Evolutionary conservation across 2,329 filamentous ascomycete genomes (phyloP), one percentile per base, ranked within the genome.

Genomic region (Paecilomyces fulvus): DNA sequence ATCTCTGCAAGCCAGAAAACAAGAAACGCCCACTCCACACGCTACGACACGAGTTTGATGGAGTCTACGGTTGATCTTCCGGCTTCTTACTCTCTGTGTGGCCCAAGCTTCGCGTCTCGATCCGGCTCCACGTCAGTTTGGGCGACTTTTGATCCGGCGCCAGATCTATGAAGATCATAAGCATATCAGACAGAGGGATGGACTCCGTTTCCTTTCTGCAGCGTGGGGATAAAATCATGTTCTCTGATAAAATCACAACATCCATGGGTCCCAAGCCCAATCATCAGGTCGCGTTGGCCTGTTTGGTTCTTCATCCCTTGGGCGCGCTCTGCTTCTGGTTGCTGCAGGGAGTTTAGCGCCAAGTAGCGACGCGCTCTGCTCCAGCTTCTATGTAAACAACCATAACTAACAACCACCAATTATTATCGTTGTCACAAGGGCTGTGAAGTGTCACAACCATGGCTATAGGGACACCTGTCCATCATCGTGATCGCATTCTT

Each of bases 151-250:
- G n/a, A 10, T n/a, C 12, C 33, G 12, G 33, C 33, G 14, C 37
- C n/a, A 3, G n/a, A 12, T 12, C 14, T 12, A 17, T 43, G 37
- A 10, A 43, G 37, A 43, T 43, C 37, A 12, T 3, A 43, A 43
- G 37, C 37, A 43, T 17, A 43, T 43, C 37, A 17, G n/a, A 43
- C 37, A n/a, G n/a, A n/a, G n/a, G n/a, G n/a, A n/a, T n/a, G n/a
- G n/a, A n/a, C n/a, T n/a, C n/a, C n/a, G n/a, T n/a, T n/a, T n/a
- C n/a, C 10, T 17, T 17, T 28, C 23, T 20, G 46, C 20, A 49
- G 9, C 50, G 28, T 54, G 54, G 48, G 48, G 49, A 49, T 55
- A 55, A 50, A 61, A 61, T 61, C 56, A 57, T 55, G n/a, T n/a
- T 20, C 20, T 53, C 52, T n/a, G 52, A 14, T 17, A 43, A n/a